These are phyloP conservation scores for Musa balbisiana DNA, from an alignment of 202 grass and related monocot species.

Conservation along the genomic window DNA sequence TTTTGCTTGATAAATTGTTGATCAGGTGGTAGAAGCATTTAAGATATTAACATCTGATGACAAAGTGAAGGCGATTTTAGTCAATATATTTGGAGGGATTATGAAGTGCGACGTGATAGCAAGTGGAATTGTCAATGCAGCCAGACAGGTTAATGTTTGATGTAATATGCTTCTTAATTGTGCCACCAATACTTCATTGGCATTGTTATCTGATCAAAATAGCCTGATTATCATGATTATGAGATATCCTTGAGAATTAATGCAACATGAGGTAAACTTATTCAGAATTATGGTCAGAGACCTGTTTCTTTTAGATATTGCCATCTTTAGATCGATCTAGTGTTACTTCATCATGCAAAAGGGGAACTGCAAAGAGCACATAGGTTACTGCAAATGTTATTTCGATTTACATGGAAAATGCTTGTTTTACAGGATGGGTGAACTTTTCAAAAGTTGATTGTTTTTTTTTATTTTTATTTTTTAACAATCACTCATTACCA, in stretches of 20 bases:
- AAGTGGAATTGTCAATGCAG: conserved; percentile 94
- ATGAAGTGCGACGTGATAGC: conserved; percentile 99
- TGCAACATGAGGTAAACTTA: not conserved
- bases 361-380: too few species aligned
- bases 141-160: conserved; percentile 40
- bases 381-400: too few species aligned
- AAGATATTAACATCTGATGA: conserved; percentile 98
- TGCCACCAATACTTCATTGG: too few species aligned
- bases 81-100: conserved; percentile 98
- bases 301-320: too few species aligned
- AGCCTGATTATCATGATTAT: not conserved
- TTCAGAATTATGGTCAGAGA: too few species aligned
- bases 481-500: not conserved
- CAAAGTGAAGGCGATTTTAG: conserved; percentile 98
- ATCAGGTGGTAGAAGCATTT: conserved; percentile 97
- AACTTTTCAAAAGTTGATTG: not conserved
- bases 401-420: too few species aligned
- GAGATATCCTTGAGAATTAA: not conserved
- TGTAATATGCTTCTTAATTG: too few species aligned
- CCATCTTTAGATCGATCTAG: too few species aligned
- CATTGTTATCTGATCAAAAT: too few species aligned
- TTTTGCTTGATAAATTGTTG: conserved; percentile 21
- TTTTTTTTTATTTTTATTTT: not conserved
- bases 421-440: not conserved
- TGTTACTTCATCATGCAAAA: too few species aligned